A percentile compares a stretch with the other conserved stretches of the same genome.
Evolutionary conservation across 192 early-diverging fungal species (phyloP).

Genomic region (Umbelopsis vinacea): DNA sequence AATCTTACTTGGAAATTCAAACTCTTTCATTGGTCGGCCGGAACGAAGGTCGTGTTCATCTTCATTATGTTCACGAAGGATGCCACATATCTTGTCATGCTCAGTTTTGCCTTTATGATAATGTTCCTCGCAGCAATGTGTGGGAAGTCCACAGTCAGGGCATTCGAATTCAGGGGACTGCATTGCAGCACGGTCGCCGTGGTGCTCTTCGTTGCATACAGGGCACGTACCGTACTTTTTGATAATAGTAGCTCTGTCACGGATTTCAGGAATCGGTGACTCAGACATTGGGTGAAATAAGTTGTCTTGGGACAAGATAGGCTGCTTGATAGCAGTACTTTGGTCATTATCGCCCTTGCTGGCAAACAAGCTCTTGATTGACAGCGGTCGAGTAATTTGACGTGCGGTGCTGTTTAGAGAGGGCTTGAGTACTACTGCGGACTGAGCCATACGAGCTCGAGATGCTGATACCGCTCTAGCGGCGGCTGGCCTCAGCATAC

Average conservation of each 20-base stretch:
- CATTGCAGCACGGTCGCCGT: constrained; percentile 42
- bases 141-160: constrained; percentile 80
- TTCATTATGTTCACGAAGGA: constrained; percentile 71
- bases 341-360: not conserved
- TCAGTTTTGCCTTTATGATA: constrained; percentile 61
- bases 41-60: constrained; percentile 83
- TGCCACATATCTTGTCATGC: constrained; percentile 60
- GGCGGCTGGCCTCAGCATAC: constrained; percentile 13
- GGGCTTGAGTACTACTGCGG: not conserved
- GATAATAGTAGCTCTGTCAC: constrained; percentile 65
- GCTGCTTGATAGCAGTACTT: constrained; percentile 20
- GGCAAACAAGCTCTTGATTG: constrained; percentile 37
- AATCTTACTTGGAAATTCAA: constrained; percentile 71
- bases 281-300: constrained; percentile 72
- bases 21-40: constrained; percentile 73
- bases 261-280: constrained; percentile 71
- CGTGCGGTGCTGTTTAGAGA: not conserved
- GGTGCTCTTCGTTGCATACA: constrained; percentile 60
- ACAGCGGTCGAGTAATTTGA: constrained; percentile 27
- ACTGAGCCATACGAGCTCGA: not conserved
- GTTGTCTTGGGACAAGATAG: constrained; percentile 53
- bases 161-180: constrained; percentile 67
- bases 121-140: constrained; percentile 74
- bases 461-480: not conserved
- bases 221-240: constrained; percentile 68